Base-by-base conservation (phyloP, 176 grass and related monocot species). In the Carex myosuroides region DNA sequence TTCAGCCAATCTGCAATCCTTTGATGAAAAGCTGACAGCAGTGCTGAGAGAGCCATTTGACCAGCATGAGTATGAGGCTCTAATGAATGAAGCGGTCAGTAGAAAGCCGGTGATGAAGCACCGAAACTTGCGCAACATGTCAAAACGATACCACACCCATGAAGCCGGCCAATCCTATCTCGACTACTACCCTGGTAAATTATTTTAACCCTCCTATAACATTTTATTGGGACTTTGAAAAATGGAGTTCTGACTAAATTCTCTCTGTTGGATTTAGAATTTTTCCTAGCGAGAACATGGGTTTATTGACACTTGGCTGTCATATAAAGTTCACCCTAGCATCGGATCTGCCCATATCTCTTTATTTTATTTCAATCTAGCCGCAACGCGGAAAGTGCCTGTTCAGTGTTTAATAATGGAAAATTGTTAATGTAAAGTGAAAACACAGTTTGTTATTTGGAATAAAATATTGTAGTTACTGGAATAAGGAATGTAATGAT, bases 21-120 rank as follows among this genome's bases (percentile, higher is more conserved):
- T 94, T 72, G 88, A 92, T 84, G 85, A 94, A 79, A 94, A 92
- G 62, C 88, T 92, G 65, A 46, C 60, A 62, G 79, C 30, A 78
- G 37, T 89, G 67, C 35, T 94, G 78, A 90, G 64, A 60, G 53
- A 85, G 60, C 88, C 90, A 8, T 94, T 90, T 83, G 86, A 92
- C 81, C 88, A 78, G 59, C 74, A 56, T 21, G 90, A 94, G 85
- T 90, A 94, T 2, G n/a, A 94, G 79, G 86, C 71, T 64, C 86
- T 94, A 83, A 75, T 90, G 82, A 86, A 52, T 20, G 89, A 90
- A 79, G 90, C 90, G 0, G 87, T 86, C 22, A 82, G 85, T 62
- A 63, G 86, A 55, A 90, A 92, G 76, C 88, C 84, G 48, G 60
- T 94, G 29, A 87, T 82, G 59, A 88, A 59, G 79, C 86, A 85